Evolutionary conservation across 202 grass and related monocot species (phyloP).

Genomic region (Zizania palustris): DNA sequence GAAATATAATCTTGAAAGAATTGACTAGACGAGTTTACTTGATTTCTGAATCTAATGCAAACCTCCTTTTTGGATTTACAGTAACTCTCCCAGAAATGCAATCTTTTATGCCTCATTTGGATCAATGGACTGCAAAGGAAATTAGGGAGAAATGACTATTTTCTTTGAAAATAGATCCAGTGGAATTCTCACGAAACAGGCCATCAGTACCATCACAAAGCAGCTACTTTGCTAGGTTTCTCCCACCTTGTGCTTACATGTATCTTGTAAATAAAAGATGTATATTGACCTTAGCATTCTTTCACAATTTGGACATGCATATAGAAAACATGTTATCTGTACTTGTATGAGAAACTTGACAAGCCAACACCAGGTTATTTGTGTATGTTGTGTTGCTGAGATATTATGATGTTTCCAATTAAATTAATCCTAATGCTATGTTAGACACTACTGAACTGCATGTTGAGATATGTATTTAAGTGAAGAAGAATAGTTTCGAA

Average conservation of each 20-base stretch:
- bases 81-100: constrained; percentile 1
- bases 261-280: constrained; percentile 43
- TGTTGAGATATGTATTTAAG: background rate
- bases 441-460: background rate
- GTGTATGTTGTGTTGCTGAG: constrained; percentile 13
- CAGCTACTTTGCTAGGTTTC: background rate
- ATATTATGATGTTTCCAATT: constrained; percentile 19
- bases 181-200: constrained; percentile 4
- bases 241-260: background rate
- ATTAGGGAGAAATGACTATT: background rate
- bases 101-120: background rate
- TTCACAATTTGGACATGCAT: constrained; percentile 19
- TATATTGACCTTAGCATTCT: constrained; percentile 34
- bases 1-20: constrained; percentile 76
- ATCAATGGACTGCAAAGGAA: constrained; percentile 13
- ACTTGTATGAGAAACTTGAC: constrained; percentile 11
- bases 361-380: constrained; percentile 6
- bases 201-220: background rate
- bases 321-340: constrained; percentile 15
- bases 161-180: background rate
- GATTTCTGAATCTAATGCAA: constrained; percentile 13
- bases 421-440: background rate
- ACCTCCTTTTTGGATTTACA: background rate
- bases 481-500: background rate
- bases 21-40: constrained; percentile 50